Evolutionary conservation across 108 stramenopile species (phyloP), one percentile per base, ranked within the genome.

Genomic region (Cyclostephanos invisitatus): DNA sequence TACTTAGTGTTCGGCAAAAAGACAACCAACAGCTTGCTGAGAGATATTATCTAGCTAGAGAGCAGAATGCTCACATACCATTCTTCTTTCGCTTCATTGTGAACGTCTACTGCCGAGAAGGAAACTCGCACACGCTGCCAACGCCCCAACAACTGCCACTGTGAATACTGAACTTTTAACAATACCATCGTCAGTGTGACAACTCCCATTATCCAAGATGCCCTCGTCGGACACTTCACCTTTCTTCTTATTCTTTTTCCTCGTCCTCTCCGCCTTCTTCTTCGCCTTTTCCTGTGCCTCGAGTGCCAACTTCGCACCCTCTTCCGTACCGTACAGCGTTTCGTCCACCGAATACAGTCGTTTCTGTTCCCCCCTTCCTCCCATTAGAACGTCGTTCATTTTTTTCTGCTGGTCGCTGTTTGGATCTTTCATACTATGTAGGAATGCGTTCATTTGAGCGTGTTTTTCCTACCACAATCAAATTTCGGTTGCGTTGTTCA

Each of bases 311-410:
- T 70, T 82, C 28, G 70, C 77, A 21, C 82, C 82, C 60, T 85
- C 82, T 54, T 85, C 75, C 0, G 82, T 85, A 46, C 82, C 82
- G 56, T 85, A 83, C 28, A 74, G 51, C 36, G 17, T 60, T 36
- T 83, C 65, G 64, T 85, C 81, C 18, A 85, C 82, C 2, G 85
- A 67, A 66, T 85, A 70, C 44, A 77, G 37, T 53, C 82, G 24
- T 37, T 85, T 85, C 32, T 72, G 65, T 9, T 70, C 49, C n/a
- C 85, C 85, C 50, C 62, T 73, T 18, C 85, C 85, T 36, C 79
- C 85, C 40, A 64, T 44, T 15, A 85, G 69, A 17, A 85, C 55
- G 47, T 83, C 67, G 22, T 78, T 65, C 79, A 85, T 76, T 57
- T 56, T 55, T 50, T 77, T 56, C 49, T 83, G 69, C 22, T 73